A percentile compares a stretch with the other conserved stretches of the same genome.
Conservation (phyloP, 2,329 filamentous ascomycete species). For the Teratosphaeriaceae sp. region DNA sequence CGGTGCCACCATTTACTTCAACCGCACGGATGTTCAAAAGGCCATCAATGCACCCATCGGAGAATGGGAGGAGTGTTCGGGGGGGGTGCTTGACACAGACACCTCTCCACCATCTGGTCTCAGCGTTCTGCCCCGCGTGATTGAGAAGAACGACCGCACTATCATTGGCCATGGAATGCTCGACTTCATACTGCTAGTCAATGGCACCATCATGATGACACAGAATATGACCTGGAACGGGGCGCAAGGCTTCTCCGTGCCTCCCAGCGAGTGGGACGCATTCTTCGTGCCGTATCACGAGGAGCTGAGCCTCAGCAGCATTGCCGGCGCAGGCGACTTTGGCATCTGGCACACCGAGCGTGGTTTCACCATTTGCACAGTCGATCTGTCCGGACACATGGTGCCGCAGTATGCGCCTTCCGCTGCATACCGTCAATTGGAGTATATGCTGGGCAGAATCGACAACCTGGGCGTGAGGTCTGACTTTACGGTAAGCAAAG, state of each 20-base stretch:
- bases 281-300: slow-evolving; percentile 63
- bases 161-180: slow-evolving; percentile 66
- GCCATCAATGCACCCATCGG: slow-evolving; percentile 51
- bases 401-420: slow-evolving; percentile 60
- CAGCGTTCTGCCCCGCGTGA: slow-evolving; percentile 60
- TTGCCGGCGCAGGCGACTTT: slow-evolving; percentile 58
- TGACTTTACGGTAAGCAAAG: slow-evolving; percentile 32
- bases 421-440: slow-evolving; percentile 64
- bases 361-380: slow-evolving; percentile 63
- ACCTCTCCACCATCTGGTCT: slow-evolving; percentile 48
- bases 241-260: slow-evolving; percentile 58
- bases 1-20: slow-evolving; percentile 48
- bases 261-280: slow-evolving; percentile 47
- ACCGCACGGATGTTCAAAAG: slow-evolving; percentile 31
- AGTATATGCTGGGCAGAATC: slow-evolving; percentile 68
- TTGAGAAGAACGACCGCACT: slow-evolving; percentile 65
- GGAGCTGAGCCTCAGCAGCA: slow-evolving; percentile 38
- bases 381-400: slow-evolving; percentile 62
- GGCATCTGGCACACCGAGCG: slow-evolving; percentile 68
- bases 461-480: slow-evolving; percentile 42
- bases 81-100: slow-evolving; percentile 45
- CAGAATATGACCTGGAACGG: slow-evolving; percentile 81
- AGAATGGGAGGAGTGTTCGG: slow-evolving; percentile 53
- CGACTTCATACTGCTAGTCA: slow-evolving; percentile 61
- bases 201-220: slow-evolving; percentile 64